A percentile compares a stretch with the other conserved stretches of the same genome.
Evolutionary conservation across 2,329 filamentous ascomycete genomes (phyloP).

Genomic region (Berkeleyomyces basicola): DNA sequence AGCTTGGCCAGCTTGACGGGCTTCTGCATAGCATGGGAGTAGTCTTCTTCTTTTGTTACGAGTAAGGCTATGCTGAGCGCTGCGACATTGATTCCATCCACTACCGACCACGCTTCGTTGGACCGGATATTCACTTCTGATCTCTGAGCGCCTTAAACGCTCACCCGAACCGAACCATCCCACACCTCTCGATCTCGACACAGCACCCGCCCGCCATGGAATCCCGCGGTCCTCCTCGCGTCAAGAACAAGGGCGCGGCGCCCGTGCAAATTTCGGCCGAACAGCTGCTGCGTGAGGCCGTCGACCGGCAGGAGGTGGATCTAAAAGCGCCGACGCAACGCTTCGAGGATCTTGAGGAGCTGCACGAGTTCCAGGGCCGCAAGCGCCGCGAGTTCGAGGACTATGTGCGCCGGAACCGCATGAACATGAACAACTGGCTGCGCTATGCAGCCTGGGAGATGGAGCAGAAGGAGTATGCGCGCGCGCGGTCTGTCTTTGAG

Average conservation of each 20-base stretch:
- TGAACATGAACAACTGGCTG: constrained; percentile 99
- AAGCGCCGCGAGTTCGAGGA: constrained; percentile 96
- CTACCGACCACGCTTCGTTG: too few relatives aligned
- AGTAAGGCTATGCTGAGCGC: not conserved
- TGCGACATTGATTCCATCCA: not conserved
- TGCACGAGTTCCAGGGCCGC: constrained; percentile 91
- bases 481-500: constrained; percentile 86
- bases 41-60: not conserved
- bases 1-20: not conserved
- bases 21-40: not conserved
- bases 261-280: constrained; percentile 87
- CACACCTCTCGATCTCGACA: not conserved
- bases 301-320: constrained; percentile 81
- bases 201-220: constrained; percentile 49
- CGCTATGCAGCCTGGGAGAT: constrained; percentile 95
- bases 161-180: not conserved
- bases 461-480: constrained; percentile 91
- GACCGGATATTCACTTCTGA: not conserved
- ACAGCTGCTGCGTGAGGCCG: constrained; percentile 90
- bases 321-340: constrained; percentile 84
- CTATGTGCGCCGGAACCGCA: constrained; percentile 84
- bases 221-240: constrained; percentile 77
- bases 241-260: constrained; percentile 97
- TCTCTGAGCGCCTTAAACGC: not conserved
- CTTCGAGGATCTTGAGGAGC: constrained; percentile 90